These are phyloP conservation scores for Ganoderma meredithae DNA, from an alignment of 1,284 basidiomycete species.

Conservation along the genomic window DNA sequence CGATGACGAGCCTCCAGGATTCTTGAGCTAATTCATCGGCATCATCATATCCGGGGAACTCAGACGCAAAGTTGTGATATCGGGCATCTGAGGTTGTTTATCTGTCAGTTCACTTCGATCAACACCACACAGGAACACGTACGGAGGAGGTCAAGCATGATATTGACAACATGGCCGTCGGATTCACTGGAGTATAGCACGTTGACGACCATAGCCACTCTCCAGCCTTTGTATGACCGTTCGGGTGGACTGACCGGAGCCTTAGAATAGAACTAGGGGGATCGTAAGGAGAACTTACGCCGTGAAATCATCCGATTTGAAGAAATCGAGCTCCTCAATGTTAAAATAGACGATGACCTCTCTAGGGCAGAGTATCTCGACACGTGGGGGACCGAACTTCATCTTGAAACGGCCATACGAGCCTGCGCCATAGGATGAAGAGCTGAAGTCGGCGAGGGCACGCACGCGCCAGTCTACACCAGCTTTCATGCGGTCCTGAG, in stretches of 20 bases:
- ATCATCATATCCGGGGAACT: constrained; percentile 35
- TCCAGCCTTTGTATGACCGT: constrained; percentile 36
- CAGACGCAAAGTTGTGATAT: constrained; percentile 38
- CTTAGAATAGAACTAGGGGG: constrained; percentile 21
- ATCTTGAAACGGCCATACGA: constrained; percentile 37
- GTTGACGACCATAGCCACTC: constrained; percentile 42
- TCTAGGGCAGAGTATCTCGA: constrained; percentile 41
- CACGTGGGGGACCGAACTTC: constrained; percentile 39
- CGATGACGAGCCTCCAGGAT: constrained; percentile 36
- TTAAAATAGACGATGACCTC: constrained; percentile 44
- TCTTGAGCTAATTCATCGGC: constrained; percentile 30
- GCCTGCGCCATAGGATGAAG: constrained; percentile 19
- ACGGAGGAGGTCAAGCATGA: constrained; percentile 17
- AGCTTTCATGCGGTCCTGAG: constrained; percentile 22
- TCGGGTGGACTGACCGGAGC: background rate
- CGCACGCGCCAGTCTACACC: constrained; percentile 26
- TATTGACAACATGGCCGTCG: constrained; percentile 34
- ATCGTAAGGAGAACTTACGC: constrained; percentile 27
- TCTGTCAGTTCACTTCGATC: constrained; percentile 17
- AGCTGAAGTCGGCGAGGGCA: constrained; percentile 40
- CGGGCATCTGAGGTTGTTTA: constrained; percentile 41
- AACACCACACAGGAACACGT: constrained; percentile 17
- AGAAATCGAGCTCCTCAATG: constrained; percentile 41
- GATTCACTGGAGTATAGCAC: constrained; percentile 33
- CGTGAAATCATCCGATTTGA: constrained; percentile 34